phyloP scores from a whole-genome alignment of 1,139 yeast genomes.

The Citeromyces siamensis region DNA sequence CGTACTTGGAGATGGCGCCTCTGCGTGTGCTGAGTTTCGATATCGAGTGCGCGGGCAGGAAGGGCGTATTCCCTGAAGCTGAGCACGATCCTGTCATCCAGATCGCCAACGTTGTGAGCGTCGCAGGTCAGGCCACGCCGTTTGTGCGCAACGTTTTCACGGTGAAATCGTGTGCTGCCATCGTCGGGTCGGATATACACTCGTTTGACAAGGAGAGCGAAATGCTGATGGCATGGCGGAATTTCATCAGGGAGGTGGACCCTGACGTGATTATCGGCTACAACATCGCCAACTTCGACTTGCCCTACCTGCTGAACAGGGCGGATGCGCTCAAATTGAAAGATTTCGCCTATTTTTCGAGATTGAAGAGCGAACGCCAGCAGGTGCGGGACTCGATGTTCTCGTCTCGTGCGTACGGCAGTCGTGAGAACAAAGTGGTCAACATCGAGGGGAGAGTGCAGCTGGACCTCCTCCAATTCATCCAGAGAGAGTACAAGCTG shows the following conservation, averaged over 20 bases:
- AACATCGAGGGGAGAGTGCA: slow-evolving; percentile 96
- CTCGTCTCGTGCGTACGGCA: slow-evolving; percentile 94
- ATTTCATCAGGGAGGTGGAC: slow-evolving; percentile 72
- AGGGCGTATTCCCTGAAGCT: slow-evolving; percentile 94
- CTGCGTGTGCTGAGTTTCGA: slow-evolving; percentile 88
- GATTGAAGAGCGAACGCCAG: slow-evolving; percentile 56
- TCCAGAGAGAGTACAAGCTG: slow-evolving; percentile 89
- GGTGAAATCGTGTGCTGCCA: slow-evolving; percentile 81
- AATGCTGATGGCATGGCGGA: slow-evolving; percentile 77
- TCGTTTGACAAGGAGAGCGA: slow-evolving; percentile 67
- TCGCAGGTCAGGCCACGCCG: slow-evolving; percentile 70
- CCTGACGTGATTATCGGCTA: slow-evolving; percentile 97
- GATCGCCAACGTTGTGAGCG: slow-evolving; percentile 87
- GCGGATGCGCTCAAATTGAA: slow-evolving; percentile 60
- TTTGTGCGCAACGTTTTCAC: slow-evolving; percentile 93
- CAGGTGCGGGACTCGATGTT: slow-evolving; percentile 74
- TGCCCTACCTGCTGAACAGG: slow-evolving; percentile 85
- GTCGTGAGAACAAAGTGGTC: slow-evolving; percentile 82
- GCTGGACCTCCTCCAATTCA: slow-evolving; percentile 81
- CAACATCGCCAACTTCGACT: slow-evolving; percentile 87
- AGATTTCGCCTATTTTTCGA: slow-evolving; percentile 79
- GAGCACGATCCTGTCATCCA: slow-evolving; percentile 91
- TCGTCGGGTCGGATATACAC: slow-evolving; percentile 85
- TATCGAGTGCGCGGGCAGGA: slow-evolving; percentile 97
- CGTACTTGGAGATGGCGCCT: slow-evolving; percentile 91